phyloP scores from a whole-genome alignment of 73 alveolate genomes.

The Paramecium bursaria region DNA sequence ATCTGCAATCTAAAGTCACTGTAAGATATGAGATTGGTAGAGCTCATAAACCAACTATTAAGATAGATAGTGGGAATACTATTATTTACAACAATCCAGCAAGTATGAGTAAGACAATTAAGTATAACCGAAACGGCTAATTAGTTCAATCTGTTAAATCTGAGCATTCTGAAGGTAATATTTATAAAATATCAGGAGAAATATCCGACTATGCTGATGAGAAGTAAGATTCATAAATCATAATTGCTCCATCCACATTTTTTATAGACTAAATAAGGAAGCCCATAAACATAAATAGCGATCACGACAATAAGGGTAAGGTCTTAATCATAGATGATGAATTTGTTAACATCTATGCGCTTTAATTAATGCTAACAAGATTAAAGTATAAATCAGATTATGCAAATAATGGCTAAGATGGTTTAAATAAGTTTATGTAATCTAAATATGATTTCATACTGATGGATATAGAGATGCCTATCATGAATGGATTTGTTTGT shows the following conservation, averaged over 20 bases:
- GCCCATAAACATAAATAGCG: background rate
- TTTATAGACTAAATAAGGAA: background rate
- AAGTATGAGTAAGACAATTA: background rate
- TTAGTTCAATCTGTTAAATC: background rate
- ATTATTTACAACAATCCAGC: too few species aligned
- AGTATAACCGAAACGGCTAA: background rate
- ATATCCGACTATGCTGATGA: background rate
- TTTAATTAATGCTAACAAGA: slow-evolving; percentile 32
- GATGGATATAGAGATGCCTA: slow-evolving; percentile 60
- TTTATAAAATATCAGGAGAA: background rate
- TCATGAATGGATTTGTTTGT: slow-evolving; percentile 46
- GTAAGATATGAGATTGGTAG: background rate
- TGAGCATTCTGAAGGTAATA: slow-evolving; percentile 30
- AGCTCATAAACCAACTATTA: background rate
- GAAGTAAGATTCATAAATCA: background rate
- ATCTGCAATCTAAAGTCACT: slow-evolving; percentile 4
- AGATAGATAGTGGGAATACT: background rate
- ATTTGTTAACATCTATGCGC: slow-evolving; percentile 36
- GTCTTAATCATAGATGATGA: slow-evolving; percentile 56
- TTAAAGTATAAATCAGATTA: slow-evolving; percentile 10
- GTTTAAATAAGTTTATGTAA: slow-evolving; percentile 15
- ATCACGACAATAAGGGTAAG: background rate
- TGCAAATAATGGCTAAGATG: slow-evolving; percentile 56
- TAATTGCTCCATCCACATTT: slow-evolving; percentile 12
- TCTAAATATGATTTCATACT: background rate